phyloP scores from a whole-genome alignment of 208 protist species.

The Crithidia bombi region DNA sequence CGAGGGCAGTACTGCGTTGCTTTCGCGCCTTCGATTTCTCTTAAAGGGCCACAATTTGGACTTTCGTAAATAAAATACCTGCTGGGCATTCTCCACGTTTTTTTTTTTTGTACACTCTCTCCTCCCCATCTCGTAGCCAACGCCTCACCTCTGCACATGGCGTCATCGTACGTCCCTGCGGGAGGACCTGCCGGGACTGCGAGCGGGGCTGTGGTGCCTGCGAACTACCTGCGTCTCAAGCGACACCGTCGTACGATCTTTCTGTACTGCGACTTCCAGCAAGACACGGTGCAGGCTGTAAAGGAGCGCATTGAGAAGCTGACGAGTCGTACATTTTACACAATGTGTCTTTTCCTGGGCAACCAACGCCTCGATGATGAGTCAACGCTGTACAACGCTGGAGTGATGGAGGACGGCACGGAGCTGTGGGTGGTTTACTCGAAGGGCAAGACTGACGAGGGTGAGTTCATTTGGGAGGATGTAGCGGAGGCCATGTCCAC shows the following conservation, averaged over 20 bases:
- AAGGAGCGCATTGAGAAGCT: conserved; percentile 91
- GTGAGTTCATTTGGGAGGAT: conserved; percentile 77
- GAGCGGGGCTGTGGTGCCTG: conserved; percentile 33
- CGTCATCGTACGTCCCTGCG: conserved; percentile 23
- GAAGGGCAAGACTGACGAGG: conserved; percentile 63
- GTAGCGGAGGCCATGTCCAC: conserved; percentile 69
- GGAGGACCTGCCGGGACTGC: conserved; percentile 2
- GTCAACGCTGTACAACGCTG: conserved; percentile 80
- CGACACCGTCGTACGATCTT: conserved; percentile 86
- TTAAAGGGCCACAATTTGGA: too few relatives aligned
- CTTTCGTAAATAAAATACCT: too few relatives aligned
- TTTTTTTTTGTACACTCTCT: background rate
- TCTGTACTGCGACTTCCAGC: conserved; percentile 89
- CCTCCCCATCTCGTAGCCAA: background rate
- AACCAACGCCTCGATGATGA: conserved; percentile 78
- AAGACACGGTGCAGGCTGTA: conserved; percentile 90
- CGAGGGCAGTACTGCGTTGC: too few relatives aligned
- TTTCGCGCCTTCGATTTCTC: too few relatives aligned
- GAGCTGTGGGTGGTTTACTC: conserved; percentile 82
- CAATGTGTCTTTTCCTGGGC: conserved; percentile 75
- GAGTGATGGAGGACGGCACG: conserved; percentile 79
- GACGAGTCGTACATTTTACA: conserved; percentile 80
- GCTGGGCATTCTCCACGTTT: too few relatives aligned
- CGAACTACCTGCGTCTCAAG: conserved; percentile 83
- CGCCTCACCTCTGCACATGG: conserved; percentile 2